Percentiles rank a stretch among this genome's conserved stretches.
These are phyloP conservation scores for Waitea zeae DNA, from an alignment of 1,284 basidiomycete genomes.

Conservation along the genomic window DNA sequence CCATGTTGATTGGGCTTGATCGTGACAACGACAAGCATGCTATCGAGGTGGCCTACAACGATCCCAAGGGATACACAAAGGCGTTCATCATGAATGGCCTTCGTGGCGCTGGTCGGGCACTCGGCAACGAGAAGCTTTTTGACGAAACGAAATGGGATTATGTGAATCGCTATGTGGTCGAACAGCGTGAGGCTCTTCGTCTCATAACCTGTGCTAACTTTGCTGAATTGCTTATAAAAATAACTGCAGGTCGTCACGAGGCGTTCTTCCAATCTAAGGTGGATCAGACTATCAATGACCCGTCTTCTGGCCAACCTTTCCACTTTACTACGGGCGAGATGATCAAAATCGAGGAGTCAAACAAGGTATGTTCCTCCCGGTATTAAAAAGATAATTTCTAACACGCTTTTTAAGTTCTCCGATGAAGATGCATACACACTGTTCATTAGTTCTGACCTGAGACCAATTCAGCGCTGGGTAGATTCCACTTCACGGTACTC, in stretches of 20 bases:
- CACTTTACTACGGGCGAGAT: constrained; percentile 57
- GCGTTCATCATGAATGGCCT: constrained; percentile 89
- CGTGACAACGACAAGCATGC: constrained; percentile 51
- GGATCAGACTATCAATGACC: constrained; percentile 42
- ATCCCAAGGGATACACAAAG: constrained; percentile 59
- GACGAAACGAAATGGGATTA: constrained; percentile 70
- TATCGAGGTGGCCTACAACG: constrained; percentile 77
- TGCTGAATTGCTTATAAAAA: neutral
- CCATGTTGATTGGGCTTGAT: constrained; percentile 72
- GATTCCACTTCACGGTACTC: constrained; percentile 65
- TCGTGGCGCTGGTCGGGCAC: constrained; percentile 35
- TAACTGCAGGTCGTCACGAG: constrained; percentile 58
- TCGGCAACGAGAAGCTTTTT: constrained; percentile 48
- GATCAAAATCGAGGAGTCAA: constrained; percentile 75
- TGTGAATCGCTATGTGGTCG: constrained; percentile 58
- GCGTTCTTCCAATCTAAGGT: constrained; percentile 67
- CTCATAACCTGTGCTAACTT: too few relatives aligned
- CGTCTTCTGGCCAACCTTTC: constrained; percentile 22
- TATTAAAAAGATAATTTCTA: constrained; percentile 5
- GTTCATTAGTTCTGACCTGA: constrained; percentile 67
- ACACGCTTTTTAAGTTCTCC: constrained; percentile 58
- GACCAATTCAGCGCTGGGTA: constrained; percentile 78
- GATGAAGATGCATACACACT: constrained; percentile 55
- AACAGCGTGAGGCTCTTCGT: constrained; percentile 52
- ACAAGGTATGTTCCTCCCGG: too few relatives aligned